Conservation (phyloP, 2,329 filamentous ascomycete species). For the Arthroderma uncinatum region DNA sequence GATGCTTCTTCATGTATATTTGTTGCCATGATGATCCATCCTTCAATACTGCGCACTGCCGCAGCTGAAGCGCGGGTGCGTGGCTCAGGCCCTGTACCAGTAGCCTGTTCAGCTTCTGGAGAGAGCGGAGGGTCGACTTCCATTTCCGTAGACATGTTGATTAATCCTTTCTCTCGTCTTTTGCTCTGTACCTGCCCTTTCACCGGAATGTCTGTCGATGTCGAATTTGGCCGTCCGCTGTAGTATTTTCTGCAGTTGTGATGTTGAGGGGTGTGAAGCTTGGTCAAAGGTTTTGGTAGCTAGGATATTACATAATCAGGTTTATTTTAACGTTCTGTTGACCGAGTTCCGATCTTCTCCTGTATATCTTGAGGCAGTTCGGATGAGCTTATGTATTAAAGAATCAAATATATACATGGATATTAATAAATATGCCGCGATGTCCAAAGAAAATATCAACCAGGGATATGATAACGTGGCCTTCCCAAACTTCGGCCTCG, state of each 20-base stretch:
- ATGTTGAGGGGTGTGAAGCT: not conserved
- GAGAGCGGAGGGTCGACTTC: conserved; percentile 33
- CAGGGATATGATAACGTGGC: not conserved
- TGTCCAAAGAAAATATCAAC: not conserved
- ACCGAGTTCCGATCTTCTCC: not conserved
- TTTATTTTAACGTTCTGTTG: not conserved
- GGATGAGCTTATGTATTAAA: not conserved
- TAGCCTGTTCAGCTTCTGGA: conserved; percentile 22
- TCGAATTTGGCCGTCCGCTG: not conserved
- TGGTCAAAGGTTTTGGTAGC: not conserved
- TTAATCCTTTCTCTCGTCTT: not conserved
- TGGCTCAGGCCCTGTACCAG: conserved; percentile 27
- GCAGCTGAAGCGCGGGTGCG: conserved; percentile 37
- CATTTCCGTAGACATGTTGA: conserved; percentile 36
- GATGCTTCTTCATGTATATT: conserved; percentile 57
- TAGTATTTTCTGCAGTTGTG: not conserved
- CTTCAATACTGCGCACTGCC: conserved; percentile 57
- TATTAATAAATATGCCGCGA: not conserved
- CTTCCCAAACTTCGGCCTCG: not conserved
- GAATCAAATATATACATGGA: not conserved
- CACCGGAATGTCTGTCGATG: not conserved
- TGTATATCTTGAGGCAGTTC: not conserved
- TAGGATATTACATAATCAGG: not conserved
- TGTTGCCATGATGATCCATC: conserved; percentile 59
- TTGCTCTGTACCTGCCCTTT: not conserved